phyloP scores from a whole-genome alignment of 1,284 basidiomycete genomes.

The Cryptococcus maquisensis region DNA sequence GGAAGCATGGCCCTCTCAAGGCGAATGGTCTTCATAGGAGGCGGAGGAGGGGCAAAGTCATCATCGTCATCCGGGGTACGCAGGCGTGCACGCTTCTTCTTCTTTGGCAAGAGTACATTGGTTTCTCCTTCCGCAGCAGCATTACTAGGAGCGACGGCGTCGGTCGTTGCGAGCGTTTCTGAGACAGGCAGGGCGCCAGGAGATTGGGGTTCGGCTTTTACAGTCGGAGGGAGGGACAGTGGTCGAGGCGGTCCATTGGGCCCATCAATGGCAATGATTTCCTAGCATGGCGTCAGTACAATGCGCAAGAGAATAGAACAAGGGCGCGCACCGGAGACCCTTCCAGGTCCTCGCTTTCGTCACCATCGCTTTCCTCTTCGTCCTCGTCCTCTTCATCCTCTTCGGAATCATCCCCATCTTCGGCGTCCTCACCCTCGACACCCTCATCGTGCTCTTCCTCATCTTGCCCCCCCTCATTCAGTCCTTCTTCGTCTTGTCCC shows the following conservation, averaged over 20 bases:
- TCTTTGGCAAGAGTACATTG: slow-evolving; percentile 32
- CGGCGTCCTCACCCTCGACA: background rate
- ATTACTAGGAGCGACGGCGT: background rate
- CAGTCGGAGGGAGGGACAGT: slow-evolving; percentile 4
- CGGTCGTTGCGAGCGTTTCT: slow-evolving; percentile 11
- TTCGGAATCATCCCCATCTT: slow-evolving; percentile 39
- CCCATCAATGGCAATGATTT: slow-evolving; percentile 18
- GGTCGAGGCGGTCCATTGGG: slow-evolving; percentile 4
- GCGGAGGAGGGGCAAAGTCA: slow-evolving; percentile 40
- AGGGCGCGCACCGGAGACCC: slow-evolving; percentile 17
- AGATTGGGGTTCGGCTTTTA: slow-evolving; percentile 12
- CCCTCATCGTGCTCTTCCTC: background rate
- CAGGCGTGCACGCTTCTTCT: slow-evolving; percentile 26
- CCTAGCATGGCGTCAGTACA: background rate
- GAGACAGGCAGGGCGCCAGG: background rate
- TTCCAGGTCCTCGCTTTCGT: slow-evolving; percentile 24
- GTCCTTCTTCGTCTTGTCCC: background rate
- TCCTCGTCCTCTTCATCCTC: slow-evolving; percentile 70
- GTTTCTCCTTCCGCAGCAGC: background rate
- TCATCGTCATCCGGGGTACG: slow-evolving; percentile 35
- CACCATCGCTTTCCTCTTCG: slow-evolving; percentile 46
- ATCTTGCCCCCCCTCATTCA: background rate
- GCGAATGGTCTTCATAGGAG: slow-evolving; percentile 43
- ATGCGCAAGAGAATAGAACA: no score
- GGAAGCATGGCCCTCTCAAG: slow-evolving; percentile 21